These are phyloP conservation scores for Fusarium annulatum DNA, from an alignment of 2,329 filamentous ascomycete genomes.

Conservation along the genomic window DNA sequence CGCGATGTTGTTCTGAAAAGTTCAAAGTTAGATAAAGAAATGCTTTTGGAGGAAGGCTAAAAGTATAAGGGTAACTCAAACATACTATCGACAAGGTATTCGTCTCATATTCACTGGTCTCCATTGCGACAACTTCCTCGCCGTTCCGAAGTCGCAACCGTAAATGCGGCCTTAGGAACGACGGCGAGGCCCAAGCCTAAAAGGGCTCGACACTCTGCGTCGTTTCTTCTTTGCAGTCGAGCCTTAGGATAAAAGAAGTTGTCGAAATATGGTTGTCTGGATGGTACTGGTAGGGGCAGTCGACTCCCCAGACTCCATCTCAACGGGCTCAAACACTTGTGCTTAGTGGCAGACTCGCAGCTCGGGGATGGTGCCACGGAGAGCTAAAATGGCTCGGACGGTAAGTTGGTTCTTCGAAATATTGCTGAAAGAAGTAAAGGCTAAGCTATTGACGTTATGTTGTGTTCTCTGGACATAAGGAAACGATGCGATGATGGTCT, in stretches of 20 bases:
- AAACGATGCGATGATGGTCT: slow-evolving; percentile 12
- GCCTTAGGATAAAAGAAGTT: slow-evolving; percentile 17
- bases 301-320: slow-evolving; percentile 54
- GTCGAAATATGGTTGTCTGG: slow-evolving; percentile 32
- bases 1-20: slow-evolving; percentile 65
- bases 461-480: slow-evolving; percentile 6
- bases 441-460: slow-evolving; percentile 26
- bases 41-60: neutral
- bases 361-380: slow-evolving; percentile 39
- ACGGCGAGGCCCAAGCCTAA: slow-evolving; percentile 34
- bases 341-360: slow-evolving; percentile 38
- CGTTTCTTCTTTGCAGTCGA: slow-evolving; percentile 1
- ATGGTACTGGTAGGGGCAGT: slow-evolving; percentile 36
- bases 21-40: slow-evolving; percentile 25
- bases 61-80: neutral
- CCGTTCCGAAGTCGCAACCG: slow-evolving; percentile 43
- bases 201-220: slow-evolving; percentile 13
- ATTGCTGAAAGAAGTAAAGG: neutral
- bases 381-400: slow-evolving; percentile 21
- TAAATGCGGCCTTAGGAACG: slow-evolving; percentile 43
- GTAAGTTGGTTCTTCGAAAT: slow-evolving; percentile 2
- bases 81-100: slow-evolving; percentile 68
- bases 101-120: slow-evolving; percentile 72
- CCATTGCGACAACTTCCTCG: slow-evolving; percentile 64
- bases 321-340: slow-evolving; percentile 46